These are phyloP conservation scores for Solidago caesia DNA, from an alignment of 129 eudicot genomes.

Conservation along the genomic window DNA sequence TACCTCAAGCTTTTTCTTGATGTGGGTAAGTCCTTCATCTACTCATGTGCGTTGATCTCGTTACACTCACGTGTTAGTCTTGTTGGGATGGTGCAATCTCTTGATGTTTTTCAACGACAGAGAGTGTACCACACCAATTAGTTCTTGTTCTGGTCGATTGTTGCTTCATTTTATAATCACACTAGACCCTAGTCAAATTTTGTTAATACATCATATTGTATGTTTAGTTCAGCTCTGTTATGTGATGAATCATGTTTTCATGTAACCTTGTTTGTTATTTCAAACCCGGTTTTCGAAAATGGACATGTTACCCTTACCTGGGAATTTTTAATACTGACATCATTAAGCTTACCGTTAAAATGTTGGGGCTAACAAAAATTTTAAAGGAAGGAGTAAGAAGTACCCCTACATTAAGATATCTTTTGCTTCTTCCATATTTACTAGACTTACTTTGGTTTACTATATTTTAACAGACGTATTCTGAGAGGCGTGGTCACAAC, in stretches of 20 bases:
- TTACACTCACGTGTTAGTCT: not conserved
- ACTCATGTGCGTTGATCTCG: no score
- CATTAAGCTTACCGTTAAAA: not conserved
- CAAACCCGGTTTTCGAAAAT: not conserved
- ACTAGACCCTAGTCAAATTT: not conserved
- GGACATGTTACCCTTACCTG: not conserved
- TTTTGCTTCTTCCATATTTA: not conserved
- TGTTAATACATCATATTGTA: not conserved
- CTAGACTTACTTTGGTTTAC: conserved; percentile 6
- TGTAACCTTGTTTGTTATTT: not conserved
- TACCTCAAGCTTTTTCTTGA: no score
- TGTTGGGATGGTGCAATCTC: not conserved
- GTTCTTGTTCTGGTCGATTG: not conserved
- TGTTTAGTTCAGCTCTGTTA: not conserved
- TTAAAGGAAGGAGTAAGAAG: not conserved
- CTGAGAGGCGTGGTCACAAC: conserved; percentile 83
- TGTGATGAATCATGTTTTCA: not conserved
- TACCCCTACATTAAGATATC: not conserved
- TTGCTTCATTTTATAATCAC: not conserved
- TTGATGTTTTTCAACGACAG: not conserved
- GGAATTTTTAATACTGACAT: not conserved
- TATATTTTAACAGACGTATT: conserved; percentile 60
- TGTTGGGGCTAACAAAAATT: not conserved
- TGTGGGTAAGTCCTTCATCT: no score
- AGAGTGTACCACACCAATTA: not conserved